A percentile compares a stretch with the other conserved stretches of the same genome.
Evolutionary conservation across 164 flowering plant genomes (phyloP).

Genomic region (Dillenia suffruticosa): DNA sequence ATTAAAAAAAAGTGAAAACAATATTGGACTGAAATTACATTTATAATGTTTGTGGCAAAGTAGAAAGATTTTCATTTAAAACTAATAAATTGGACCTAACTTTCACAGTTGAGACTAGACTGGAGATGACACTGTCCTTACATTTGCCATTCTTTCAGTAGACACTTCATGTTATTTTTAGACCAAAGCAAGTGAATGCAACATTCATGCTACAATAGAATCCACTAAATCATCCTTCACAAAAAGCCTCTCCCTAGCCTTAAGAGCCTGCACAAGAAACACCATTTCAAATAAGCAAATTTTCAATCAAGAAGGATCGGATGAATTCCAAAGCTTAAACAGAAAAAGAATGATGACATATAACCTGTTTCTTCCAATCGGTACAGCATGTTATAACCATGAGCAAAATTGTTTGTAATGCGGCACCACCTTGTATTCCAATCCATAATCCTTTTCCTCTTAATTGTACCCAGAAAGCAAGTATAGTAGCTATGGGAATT

Average conservation of each 20-base stretch:
- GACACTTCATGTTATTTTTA: no score
- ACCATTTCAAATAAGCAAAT: neutral
- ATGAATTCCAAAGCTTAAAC: neutral
- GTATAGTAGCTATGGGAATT: constrained; percentile 45
- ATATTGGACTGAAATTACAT: no score
- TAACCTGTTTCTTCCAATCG: constrained; percentile 71
- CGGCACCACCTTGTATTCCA: constrained; percentile 53
- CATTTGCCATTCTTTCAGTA: no score
- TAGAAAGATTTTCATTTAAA: no score
- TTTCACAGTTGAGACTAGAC: no score
- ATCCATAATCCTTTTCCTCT: constrained; percentile 79
- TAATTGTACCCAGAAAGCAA: constrained; percentile 40
- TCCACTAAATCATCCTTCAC: constrained; percentile 6
- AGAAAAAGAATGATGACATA: neutral
- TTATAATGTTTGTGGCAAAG: no score
- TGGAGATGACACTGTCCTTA: no score
- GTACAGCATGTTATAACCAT: constrained; percentile 38
- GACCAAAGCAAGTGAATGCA: no score
- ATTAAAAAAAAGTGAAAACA: no score
- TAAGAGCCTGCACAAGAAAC: constrained; percentile 26
- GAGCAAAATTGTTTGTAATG: constrained; percentile 42
- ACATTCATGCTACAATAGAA: no score
- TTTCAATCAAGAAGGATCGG: neutral
- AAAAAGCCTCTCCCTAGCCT: constrained; percentile 34
- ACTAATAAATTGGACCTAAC: no score